A percentile compares a stretch with the other conserved stretches of the same genome.
Conservation (phyloP, 495 filamentous ascomycete genomes). For the Emericellopsis terricola region DNA sequence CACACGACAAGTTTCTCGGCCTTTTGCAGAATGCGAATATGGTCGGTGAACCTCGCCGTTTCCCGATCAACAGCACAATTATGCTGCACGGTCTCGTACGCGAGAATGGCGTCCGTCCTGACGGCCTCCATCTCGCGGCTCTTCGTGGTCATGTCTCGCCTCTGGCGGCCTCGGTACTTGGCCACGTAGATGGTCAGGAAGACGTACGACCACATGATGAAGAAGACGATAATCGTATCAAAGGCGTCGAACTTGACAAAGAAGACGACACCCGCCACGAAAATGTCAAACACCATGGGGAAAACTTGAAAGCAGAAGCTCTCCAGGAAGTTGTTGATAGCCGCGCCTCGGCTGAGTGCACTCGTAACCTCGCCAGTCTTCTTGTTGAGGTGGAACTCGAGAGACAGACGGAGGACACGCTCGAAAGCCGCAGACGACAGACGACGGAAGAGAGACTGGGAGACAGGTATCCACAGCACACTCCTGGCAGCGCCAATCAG, state of each 20-base stretch:
- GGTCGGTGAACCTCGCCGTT: conserved; percentile 64
- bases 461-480: conserved; percentile 83
- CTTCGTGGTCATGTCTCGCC: conserved; percentile 84
- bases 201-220: conserved; percentile 87
- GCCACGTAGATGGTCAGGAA: conserved; percentile 96
- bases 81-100: conserved; percentile 97
- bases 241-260: conserved; percentile 64
- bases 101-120: conserved; percentile 95
- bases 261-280: conserved; percentile 75
- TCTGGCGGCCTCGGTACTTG: conserved; percentile 74
- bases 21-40: conserved; percentile 64
- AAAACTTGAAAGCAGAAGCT: conserved; percentile 88
- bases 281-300: conserved; percentile 84
- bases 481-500: conserved; percentile 70
- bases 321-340: conserved; percentile 93
- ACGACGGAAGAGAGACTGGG: conserved; percentile 89
- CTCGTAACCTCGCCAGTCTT: conserved; percentile 95
- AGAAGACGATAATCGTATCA: conserved; percentile 73
- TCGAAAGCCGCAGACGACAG: conserved; percentile 90
- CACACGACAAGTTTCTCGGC: conserved; percentile 78
- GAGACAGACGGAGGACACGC: conserved; percentile 82
- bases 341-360: conserved; percentile 83
- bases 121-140: conserved; percentile 90
- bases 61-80: conserved; percentile 95
- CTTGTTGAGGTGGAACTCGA: conserved; percentile 94